phyloP scores from a whole-genome alignment of 2,329 filamentous ascomycete genomes.

The Colletotrichum echinochloae region DNA sequence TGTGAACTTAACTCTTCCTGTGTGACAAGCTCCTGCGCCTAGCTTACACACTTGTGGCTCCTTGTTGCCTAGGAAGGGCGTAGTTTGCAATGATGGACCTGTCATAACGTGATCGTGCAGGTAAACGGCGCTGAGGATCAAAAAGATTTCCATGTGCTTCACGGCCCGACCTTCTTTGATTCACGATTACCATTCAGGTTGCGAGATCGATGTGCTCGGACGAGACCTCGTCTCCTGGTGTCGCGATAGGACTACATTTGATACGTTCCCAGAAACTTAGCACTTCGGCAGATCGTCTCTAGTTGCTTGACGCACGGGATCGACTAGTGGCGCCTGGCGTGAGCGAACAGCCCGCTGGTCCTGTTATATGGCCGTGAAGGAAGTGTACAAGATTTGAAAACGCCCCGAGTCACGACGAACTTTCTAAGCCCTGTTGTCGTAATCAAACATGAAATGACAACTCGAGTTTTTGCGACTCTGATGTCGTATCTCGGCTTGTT shows the following conservation, averaged over 20 bases:
- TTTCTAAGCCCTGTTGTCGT: slow-evolving; percentile 4
- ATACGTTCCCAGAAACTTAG: slow-evolving; percentile 20
- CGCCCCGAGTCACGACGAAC: not conserved
- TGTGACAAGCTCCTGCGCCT: not conserved
- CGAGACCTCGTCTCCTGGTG: slow-evolving; percentile 1
- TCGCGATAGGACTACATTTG: slow-evolving; percentile 6
- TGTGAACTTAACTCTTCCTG: not conserved
- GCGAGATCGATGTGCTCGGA: slow-evolving; percentile 16
- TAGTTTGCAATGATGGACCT: not conserved
- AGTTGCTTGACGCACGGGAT: not conserved
- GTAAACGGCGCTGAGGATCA: slow-evolving; percentile 8
- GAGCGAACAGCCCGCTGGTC: slow-evolving; percentile 6
- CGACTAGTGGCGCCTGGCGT: not conserved
- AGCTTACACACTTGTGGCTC: not conserved
- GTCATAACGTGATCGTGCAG: not conserved
- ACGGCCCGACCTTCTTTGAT: not conserved
- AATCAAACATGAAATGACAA: not conserved
- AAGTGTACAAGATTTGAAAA: slow-evolving; percentile 8
- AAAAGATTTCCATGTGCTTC: not conserved
- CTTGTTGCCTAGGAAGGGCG: not conserved
- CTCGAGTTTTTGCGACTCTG: not conserved
- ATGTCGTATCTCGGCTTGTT: not conserved
- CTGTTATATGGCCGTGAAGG: slow-evolving; percentile 14
- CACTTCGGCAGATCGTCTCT: slow-evolving; percentile 13
- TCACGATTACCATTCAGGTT: not conserved